Conservation (phyloP, 371 early-diverging fungal species). For the Rhizopus microsporus region DNA sequence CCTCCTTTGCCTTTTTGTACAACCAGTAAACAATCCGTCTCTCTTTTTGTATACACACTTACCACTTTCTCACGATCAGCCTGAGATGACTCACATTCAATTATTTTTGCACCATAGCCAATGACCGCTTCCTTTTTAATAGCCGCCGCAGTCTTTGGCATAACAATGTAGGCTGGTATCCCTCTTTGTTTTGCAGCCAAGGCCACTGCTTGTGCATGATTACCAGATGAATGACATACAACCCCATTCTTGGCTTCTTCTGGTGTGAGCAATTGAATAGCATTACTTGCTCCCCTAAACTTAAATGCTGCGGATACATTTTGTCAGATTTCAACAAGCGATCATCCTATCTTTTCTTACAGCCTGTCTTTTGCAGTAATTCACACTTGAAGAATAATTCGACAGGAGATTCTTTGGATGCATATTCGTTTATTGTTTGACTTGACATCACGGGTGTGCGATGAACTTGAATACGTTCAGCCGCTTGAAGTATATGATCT, state of each 20-base stretch:
- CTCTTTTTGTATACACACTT: constrained; percentile 3
- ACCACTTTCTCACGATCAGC: constrained; percentile 35
- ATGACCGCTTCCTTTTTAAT: constrained; percentile 54
- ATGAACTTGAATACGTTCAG: constrained; percentile 47
- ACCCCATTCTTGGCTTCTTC: constrained; percentile 41
- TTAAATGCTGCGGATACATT: constrained; percentile 52
- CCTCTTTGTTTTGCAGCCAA: constrained; percentile 42
- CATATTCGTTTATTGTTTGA: constrained; percentile 31
- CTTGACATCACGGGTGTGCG: constrained; percentile 55
- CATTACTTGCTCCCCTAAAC: constrained; percentile 61
- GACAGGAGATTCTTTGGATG: constrained; percentile 18
- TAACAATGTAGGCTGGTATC: constrained; percentile 55
- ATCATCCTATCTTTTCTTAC: constrained; percentile 25
- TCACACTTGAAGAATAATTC: constrained; percentile 63
- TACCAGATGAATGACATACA: constrained; percentile 50
- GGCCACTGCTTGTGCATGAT: constrained; percentile 57
- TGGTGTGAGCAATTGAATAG: constrained; percentile 30
- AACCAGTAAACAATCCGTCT: not conserved
- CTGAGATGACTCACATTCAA: constrained; percentile 44
- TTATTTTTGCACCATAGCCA: constrained; percentile 55
- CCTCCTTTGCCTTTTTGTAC: constrained; percentile 21
- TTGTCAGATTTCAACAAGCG: not conserved
- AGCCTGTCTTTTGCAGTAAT: constrained; percentile 58
- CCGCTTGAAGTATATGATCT: constrained; percentile 45
- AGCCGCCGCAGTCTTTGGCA: constrained; percentile 53